phyloP scores from a whole-genome alignment of 2,329 filamentous ascomycete genomes.

The Eutypella sp. region DNA sequence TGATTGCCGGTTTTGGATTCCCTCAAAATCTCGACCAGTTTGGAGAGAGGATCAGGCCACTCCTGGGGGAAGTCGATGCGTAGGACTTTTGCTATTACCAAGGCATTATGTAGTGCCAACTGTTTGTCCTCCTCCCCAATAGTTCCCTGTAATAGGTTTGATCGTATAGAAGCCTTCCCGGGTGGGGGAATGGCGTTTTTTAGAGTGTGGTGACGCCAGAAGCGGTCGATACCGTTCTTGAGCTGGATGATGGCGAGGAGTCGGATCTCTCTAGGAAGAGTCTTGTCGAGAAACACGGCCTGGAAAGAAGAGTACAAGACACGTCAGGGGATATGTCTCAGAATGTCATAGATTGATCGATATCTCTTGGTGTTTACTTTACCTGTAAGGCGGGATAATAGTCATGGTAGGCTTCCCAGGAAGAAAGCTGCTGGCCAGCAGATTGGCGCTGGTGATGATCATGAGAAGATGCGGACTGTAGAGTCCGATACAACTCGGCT shows the following conservation, averaged over 20 bases:
- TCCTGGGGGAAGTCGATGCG: slow-evolving; percentile 84
- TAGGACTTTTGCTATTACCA: slow-evolving; percentile 82
- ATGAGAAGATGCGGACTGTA: slow-evolving; percentile 59
- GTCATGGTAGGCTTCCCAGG: slow-evolving; percentile 63
- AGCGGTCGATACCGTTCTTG: slow-evolving; percentile 94
- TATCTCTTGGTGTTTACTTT: no score
- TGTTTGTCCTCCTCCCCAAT: slow-evolving; percentile 70
- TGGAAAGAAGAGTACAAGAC: slow-evolving; percentile 30
- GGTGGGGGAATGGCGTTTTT: slow-evolving; percentile 65
- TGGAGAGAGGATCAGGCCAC: slow-evolving; percentile 64
- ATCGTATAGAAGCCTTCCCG: slow-evolving; percentile 74
- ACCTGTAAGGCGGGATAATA: slow-evolving; percentile 69
- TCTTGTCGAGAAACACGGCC: slow-evolving; percentile 76
- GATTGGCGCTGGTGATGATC: slow-evolving; percentile 60
- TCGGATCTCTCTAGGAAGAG: slow-evolving; percentile 70
- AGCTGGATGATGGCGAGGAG: slow-evolving; percentile 90
- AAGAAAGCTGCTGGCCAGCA: slow-evolving; percentile 63
- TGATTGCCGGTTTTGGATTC: slow-evolving; percentile 52
- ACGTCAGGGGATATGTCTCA: no score
- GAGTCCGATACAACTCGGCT: slow-evolving; percentile 58
- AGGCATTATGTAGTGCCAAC: slow-evolving; percentile 80
- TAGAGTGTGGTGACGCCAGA: slow-evolving; percentile 67
- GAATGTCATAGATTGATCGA: no score
- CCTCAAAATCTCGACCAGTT: slow-evolving; percentile 62
- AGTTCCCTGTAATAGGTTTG: slow-evolving; percentile 69